Percentiles rank a stretch among this genome's conserved stretches.
phyloP scores from a whole-genome alignment of 2,329 filamentous ascomycete species.

The Dendrostoma leiphaemia region DNA sequence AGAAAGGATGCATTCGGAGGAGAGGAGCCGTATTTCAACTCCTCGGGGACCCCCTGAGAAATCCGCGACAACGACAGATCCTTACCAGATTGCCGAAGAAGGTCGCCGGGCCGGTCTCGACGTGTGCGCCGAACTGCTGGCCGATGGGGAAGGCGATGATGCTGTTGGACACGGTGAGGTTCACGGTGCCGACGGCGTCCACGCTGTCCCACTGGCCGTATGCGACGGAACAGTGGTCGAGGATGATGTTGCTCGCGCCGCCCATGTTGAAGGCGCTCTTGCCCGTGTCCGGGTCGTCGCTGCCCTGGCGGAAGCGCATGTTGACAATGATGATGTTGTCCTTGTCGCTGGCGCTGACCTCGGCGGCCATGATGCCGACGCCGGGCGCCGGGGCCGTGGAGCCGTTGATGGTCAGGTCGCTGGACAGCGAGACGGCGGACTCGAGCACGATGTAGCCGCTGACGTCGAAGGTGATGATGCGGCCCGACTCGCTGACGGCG shows the following conservation, averaged over 20 bases:
- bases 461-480: constrained; percentile 43
- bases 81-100: constrained; percentile 42
- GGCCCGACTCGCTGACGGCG: constrained; percentile 40
- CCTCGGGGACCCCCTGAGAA: too few species aligned
- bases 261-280: constrained; percentile 44
- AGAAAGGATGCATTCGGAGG: too few species aligned
- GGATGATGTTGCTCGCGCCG: constrained; percentile 41
- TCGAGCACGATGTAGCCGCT: constrained; percentile 43
- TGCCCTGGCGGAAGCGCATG: constrained; percentile 42
- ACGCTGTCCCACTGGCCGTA: constrained; percentile 44
- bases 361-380: constrained; percentile 30
- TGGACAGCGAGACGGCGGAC: constrained; percentile 39
- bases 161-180: constrained; percentile 43
- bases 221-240: constrained; percentile 41
- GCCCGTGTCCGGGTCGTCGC: constrained; percentile 32
- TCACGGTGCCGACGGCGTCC: constrained; percentile 33
- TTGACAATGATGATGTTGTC: constrained; percentile 37
- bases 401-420: constrained; percentile 42
- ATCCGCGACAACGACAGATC: too few species aligned
- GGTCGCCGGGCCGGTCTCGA: constrained; percentile 38
- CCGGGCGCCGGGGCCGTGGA: constrained; percentile 41
- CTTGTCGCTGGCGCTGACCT: constrained; percentile 19
- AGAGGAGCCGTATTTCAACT: too few species aligned
- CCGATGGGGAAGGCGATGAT: constrained; percentile 43
- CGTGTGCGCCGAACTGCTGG: constrained; percentile 41